Base-by-base conservation (phyloP, 345 rosid species). In the Limnanthes douglasii region DNA sequence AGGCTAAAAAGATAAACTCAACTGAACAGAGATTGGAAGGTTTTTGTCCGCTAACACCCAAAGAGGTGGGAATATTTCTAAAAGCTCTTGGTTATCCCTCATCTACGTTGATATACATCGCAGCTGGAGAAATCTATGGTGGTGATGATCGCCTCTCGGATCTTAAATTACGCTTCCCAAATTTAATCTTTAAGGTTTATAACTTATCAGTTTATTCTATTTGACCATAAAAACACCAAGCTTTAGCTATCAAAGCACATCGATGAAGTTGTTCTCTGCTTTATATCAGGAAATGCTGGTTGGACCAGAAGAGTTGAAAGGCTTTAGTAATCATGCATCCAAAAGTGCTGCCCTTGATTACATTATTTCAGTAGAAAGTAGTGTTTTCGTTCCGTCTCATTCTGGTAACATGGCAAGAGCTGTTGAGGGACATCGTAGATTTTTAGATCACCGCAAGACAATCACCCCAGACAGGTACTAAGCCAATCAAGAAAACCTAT, bases 371-470 rank as follows among this genome's bases (percentile, higher is more conserved):
- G 56, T 76, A 20, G 82, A 79, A 47, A 84, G 98, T 52, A 79
- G 79, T 55, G 79, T 84, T 46, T 88, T 88, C 46, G 54, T 88
- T 46, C 83, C 95, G 26, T 69, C 95, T 11, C 61, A 88, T 62
- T 84, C 92, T 6, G 95, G 98, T 26, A 88, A 88, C 57, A 88
- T 88, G 98, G 98, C 98, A 23, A 75, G 84, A 64, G 86, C 86
- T 1, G 86, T 88, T 32, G 98, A 88, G 65, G 98, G 98, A 34
- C 95, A 88, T 40, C 86, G 95, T 23, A 77, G 98, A 61, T 84
- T 79, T 61, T 66, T 84, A 45, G 94, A 94, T 3, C 86, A 90
- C 56, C 78, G 73, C 14, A 74, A 60, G 62, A 84, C 98, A 17
- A 74, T 88, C 48, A 60, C 63, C 41, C 94, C 94, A 13, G 81